These are phyloP conservation scores for Megacollybia marginata DNA, from an alignment of 768 basidiomycete species.

Conservation along the genomic window DNA sequence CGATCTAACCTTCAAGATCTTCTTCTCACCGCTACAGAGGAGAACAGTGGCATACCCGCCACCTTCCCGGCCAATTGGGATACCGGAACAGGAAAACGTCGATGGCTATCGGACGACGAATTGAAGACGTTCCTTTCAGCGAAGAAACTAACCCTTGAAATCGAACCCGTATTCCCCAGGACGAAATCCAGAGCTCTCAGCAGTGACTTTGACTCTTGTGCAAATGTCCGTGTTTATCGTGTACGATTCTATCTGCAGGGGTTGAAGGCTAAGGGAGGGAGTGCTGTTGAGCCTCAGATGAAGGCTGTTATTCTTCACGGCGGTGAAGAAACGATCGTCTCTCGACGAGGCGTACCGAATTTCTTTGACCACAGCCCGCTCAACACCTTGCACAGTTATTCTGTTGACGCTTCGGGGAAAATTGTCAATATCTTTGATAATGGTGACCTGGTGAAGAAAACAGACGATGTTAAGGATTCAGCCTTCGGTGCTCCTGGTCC, in stretches of 20 bases:
- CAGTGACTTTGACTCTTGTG: not conserved
- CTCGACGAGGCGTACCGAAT: not conserved
- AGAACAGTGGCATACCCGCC: not conserved
- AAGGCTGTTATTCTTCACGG: not conserved
- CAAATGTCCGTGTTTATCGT: not conserved
- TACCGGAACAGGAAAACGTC: not conserved
- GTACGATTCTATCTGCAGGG: not conserved
- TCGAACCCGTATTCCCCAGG: not conserved
- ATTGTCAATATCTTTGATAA: not conserved
- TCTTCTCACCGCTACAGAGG: not conserved
- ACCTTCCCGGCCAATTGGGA: not conserved
- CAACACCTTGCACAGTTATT: not conserved
- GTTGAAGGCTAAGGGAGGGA: not conserved
- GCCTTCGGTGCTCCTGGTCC: not conserved
- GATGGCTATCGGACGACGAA: not conserved
- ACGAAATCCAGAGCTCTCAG: not conserved
- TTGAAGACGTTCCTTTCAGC: not conserved
- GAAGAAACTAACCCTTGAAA: not conserved
- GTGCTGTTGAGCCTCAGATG: not conserved
- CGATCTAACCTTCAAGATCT: constrained; percentile 1
- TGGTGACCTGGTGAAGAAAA: not conserved
- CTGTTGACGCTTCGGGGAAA: not conserved
- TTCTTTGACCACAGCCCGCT: not conserved
- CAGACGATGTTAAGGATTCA: not conserved
- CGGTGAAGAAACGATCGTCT: not conserved